Conservation (phyloP, 2,329 filamentous ascomycete genomes). For the Colletotrichum noveboracense region DNA sequence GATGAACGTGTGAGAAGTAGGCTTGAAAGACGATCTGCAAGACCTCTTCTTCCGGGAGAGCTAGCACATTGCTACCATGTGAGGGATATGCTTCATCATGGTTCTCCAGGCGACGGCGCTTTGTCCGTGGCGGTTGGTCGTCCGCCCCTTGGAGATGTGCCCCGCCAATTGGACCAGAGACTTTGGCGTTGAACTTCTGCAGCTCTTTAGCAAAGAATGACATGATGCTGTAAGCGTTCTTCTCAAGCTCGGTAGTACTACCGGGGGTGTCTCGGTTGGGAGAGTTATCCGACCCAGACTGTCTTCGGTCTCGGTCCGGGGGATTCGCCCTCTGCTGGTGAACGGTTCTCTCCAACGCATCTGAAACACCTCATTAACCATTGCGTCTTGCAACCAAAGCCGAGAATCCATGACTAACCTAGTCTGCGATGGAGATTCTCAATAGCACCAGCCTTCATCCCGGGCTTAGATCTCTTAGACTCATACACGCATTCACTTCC, state of each 20-base stretch:
- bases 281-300: not conserved
- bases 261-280: not conserved
- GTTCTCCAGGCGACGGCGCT: not conserved
- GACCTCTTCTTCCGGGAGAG: conserved; percentile 11
- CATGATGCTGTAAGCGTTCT: conserved; percentile 11
- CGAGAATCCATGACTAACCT: conserved; percentile 19
- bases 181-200: not conserved
- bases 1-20: conserved; percentile 41
- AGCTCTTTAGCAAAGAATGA: conserved; percentile 15
- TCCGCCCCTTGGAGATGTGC: not conserved
- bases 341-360: conserved; percentile 18
- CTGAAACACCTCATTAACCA: conserved; percentile 1
- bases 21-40: conserved; percentile 31
- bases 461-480: conserved; percentile 36
- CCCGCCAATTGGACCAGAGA: not conserved
- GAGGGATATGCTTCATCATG: not conserved
- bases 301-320: not conserved
- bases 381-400: not conserved
- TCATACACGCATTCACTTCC: conserved; percentile 34
- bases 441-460: conserved; percentile 41
- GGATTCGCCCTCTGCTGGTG: not conserved
- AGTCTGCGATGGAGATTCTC: conserved; percentile 39
- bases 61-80: not conserved
- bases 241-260: not conserved
- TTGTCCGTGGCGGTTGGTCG: rapidly evolving